A percentile compares a stretch with the other conserved stretches of the same genome.
phyloP scores from a whole-genome alignment of 192 early-diverging fungal species.

The Backusella tuberculispora region DNA sequence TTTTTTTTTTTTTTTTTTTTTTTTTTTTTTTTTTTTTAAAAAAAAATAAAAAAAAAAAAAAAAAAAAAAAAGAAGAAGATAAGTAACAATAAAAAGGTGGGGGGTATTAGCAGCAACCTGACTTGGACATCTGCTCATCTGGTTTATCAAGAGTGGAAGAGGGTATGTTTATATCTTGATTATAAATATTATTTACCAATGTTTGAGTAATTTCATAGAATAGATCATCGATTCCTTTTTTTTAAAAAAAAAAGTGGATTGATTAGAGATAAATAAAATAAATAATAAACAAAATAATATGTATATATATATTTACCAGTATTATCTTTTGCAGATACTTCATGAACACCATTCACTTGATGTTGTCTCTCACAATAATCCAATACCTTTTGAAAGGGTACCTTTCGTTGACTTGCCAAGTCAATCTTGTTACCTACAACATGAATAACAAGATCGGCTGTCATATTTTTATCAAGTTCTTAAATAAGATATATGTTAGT shows the following conservation, averaged over 20 bases:
- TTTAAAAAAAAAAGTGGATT: not conserved
- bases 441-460: constrained; percentile 65
- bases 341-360: constrained; percentile 60
- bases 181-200: constrained; percentile 39
- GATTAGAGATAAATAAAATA: not conserved
- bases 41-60: constrained; percentile 1
- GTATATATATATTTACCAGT: constrained; percentile 46
- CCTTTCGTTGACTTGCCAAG: constrained; percentile 57
- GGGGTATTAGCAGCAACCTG: constrained; percentile 18
- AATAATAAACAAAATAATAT: too few species aligned
- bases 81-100: not conserved
- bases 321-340: constrained; percentile 72
- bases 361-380: constrained; percentile 60
- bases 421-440: constrained; percentile 74
- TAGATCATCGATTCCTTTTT: constrained; percentile 47
- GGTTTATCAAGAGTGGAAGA: not conserved
- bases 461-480: constrained; percentile 65
- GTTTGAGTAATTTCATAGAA: constrained; percentile 55
- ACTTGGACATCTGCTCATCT: not conserved
- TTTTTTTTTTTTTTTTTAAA: not conserved
- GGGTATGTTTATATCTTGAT: constrained; percentile 17
- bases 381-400: constrained; percentile 55
- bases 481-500: not conserved
- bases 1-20: too few species aligned
- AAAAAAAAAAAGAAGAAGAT: constrained; percentile 4